Conservation (phyloP, 2,329 filamentous ascomycete genomes). For the Beauveria caledonica region DNA sequence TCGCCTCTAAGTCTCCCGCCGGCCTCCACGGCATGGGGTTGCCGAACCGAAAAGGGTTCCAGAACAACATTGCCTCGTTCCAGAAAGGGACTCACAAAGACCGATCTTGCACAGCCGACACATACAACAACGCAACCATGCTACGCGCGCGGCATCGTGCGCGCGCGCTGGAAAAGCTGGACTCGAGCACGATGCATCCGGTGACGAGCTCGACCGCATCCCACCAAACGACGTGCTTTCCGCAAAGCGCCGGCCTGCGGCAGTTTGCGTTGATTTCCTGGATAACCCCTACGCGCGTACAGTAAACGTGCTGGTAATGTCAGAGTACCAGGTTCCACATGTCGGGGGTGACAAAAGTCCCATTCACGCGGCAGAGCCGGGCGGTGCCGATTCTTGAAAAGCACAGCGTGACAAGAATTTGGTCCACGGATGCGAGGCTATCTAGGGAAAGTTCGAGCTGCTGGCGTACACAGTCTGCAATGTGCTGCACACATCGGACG, state of each 20-base stretch:
- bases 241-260: slow-evolving; percentile 16
- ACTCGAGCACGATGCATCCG: slow-evolving; percentile 19
- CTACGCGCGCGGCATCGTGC: slow-evolving; percentile 18
- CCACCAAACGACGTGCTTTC: slow-evolving; percentile 18
- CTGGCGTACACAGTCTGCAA: background rate
- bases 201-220: slow-evolving; percentile 19
- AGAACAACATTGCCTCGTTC: slow-evolving; percentile 20
- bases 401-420: background rate
- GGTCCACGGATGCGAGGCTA: background rate
- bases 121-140: slow-evolving; percentile 18
- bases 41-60: slow-evolving; percentile 22
- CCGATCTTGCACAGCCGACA: slow-evolving; percentile 14
- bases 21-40: slow-evolving; percentile 15
- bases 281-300: slow-evolving; percentile 9
- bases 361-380: background rate
- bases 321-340: background rate
- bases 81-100: slow-evolving; percentile 17
- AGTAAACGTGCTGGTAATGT: slow-evolving; percentile 3
- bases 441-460: background rate
- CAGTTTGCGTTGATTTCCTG: slow-evolving; percentile 15
- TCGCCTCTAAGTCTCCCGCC: slow-evolving; percentile 14
- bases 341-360: background rate
- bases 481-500: background rate
- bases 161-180: slow-evolving; percentile 17
- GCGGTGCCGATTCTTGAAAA: background rate